phyloP scores from a whole-genome alignment of 768 basidiomycete genomes.

The Leccinum boreale region DNA sequence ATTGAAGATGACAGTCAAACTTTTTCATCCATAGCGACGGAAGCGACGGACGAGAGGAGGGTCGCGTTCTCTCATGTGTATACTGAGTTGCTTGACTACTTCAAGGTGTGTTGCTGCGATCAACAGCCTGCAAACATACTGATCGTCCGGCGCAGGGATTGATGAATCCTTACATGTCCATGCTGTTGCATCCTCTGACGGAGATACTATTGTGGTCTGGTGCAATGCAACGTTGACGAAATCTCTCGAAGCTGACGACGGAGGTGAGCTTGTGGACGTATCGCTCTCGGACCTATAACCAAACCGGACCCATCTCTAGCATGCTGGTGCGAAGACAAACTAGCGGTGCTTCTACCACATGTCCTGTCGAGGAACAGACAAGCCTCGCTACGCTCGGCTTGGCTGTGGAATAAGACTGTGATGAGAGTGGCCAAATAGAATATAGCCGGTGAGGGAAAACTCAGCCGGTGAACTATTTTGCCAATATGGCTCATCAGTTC shows the following conservation, averaged over 20 bases:
- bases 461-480: no score
- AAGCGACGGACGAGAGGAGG: slow-evolving; percentile 44
- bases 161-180: slow-evolving; percentile 90
- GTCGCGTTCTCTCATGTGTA: slow-evolving; percentile 77
- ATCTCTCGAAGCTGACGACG: slow-evolving; percentile 75
- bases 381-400: no score
- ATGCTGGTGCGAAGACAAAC: slow-evolving; percentile 87
- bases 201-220: slow-evolving; percentile 71
- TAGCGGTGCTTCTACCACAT: slow-evolving; percentile 56
- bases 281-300: background rate
- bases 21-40: slow-evolving; percentile 1
- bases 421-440: no score
- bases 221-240: slow-evolving; percentile 61
- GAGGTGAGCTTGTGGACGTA: slow-evolving; percentile 45
- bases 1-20: background rate
- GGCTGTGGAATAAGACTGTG: no score
- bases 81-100: slow-evolving; percentile 72
- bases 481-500: no score
- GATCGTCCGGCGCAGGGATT: slow-evolving; percentile 50
- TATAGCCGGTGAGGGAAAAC: no score
- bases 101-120: slow-evolving; percentile 58
- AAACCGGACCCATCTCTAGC: slow-evolving; percentile 38
- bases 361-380: no score
- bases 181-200: slow-evolving; percentile 63
- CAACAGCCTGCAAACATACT: background rate